A percentile compares a stretch with the other conserved stretches of the same genome.
These are phyloP conservation scores for Waitea zeae DNA, from an alignment of 1,284 basidiomycete species.

Conservation along the genomic window DNA sequence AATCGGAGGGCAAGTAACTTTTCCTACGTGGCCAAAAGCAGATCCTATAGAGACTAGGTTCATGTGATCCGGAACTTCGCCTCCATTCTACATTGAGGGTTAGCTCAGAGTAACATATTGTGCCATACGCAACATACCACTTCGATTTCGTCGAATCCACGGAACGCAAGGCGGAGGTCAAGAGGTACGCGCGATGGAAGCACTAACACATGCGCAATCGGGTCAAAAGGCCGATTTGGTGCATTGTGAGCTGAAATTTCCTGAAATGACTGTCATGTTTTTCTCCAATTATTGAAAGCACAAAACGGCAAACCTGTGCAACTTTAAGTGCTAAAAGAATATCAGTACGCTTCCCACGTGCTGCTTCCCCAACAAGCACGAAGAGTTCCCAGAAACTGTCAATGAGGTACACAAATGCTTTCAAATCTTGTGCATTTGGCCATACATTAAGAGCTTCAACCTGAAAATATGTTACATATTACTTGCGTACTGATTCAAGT, in stretches of 20 bases:
- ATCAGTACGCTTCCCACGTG: conserved; percentile 34
- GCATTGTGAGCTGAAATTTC: conserved; percentile 31
- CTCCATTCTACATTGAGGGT: conserved; percentile 28
- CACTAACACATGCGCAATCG: conserved; percentile 52
- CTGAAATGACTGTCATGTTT: conserved; percentile 16
- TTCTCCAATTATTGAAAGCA: conserved; percentile 1
- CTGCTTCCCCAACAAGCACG: conserved; percentile 50
- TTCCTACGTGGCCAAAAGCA: no score
- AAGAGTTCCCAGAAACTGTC: conserved; percentile 67
- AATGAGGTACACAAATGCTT: conserved; percentile 36
- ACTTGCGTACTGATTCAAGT: neutral
- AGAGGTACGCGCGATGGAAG: conserved; percentile 54
- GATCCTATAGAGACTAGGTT: conserved; percentile 45
- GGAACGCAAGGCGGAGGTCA: conserved; percentile 47
- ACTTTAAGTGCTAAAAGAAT: conserved; percentile 42
- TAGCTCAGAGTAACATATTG: neutral
- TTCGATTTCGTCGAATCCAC: conserved; percentile 41
- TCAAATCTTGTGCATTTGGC: conserved; percentile 11
- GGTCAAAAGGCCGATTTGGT: conserved; percentile 38
- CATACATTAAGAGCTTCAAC: no score
- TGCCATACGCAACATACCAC: conserved; percentile 24
- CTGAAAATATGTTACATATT: conserved; percentile 8
- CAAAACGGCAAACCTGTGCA: conserved; percentile 27
- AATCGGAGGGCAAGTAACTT: no score
- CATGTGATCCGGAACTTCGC: conserved; percentile 54